phyloP scores from a whole-genome alignment of 1,139 yeast species.

The Yamadazyma atlantica region DNA sequence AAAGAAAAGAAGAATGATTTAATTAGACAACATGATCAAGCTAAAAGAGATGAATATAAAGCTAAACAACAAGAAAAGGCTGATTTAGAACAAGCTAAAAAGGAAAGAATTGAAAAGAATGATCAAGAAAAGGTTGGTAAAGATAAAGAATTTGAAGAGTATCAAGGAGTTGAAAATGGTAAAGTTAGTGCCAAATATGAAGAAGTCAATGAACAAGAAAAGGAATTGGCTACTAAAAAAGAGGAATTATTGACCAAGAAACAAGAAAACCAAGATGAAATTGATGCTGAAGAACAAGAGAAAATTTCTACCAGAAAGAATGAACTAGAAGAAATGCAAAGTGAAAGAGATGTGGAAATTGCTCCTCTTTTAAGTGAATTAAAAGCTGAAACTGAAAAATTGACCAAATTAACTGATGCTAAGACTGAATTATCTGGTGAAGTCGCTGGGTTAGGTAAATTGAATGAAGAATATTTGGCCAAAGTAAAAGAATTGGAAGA shows the following conservation, averaged over 20 bases:
- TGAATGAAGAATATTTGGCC: slow-evolving; percentile 34
- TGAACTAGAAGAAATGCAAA: slow-evolving; percentile 48
- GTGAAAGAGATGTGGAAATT: slow-evolving; percentile 43
- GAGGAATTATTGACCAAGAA: slow-evolving; percentile 39
- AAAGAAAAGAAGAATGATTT: slow-evolving; percentile 35
- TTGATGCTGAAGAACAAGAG: slow-evolving; percentile 43
- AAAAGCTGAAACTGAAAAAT: slow-evolving; percentile 36
- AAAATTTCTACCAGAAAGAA: slow-evolving; percentile 38
- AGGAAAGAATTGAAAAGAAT: slow-evolving; percentile 32
- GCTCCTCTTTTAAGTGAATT: slow-evolving; percentile 44
- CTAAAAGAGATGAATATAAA: slow-evolving; percentile 49
- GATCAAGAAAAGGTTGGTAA: slow-evolving; percentile 43
- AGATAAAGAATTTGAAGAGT: slow-evolving; percentile 33
- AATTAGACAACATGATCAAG: slow-evolving; percentile 38
- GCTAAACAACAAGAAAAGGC: slow-evolving; percentile 49
- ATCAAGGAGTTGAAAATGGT: slow-evolving; percentile 35
- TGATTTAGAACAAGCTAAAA: slow-evolving; percentile 41
- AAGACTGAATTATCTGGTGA: slow-evolving; percentile 37
- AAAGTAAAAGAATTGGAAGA: slow-evolving; percentile 37
- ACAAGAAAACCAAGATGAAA: slow-evolving; percentile 40
- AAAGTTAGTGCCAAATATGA: slow-evolving; percentile 37
- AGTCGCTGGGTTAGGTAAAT: slow-evolving; percentile 30
- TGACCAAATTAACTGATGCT: slow-evolving; percentile 39
- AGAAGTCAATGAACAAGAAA: slow-evolving; percentile 36
- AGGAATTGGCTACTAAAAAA: slow-evolving; percentile 34